These are phyloP conservation scores for Vitis rotundifolia DNA, from an alignment of 164 flowering plant species.

Conservation along the genomic window DNA sequence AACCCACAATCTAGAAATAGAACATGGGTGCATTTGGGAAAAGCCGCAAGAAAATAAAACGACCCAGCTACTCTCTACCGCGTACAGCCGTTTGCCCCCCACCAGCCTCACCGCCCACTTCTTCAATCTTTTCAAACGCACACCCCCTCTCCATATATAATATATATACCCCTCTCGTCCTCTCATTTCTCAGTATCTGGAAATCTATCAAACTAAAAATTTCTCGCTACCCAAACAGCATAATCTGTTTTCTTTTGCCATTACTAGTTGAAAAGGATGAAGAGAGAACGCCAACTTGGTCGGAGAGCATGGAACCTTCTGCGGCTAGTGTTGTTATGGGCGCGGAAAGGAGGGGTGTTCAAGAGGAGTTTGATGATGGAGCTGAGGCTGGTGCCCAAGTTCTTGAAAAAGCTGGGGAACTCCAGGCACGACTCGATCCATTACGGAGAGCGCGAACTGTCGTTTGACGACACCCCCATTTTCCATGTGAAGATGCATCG, in stretches of 20 bases:
- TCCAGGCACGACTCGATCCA: constrained; percentile 17
- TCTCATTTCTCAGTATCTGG: too few species aligned
- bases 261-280: constrained; percentile 26
- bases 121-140: constrained; percentile 12
- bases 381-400: constrained; percentile 44
- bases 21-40: too few species aligned
- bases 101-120: constrained; percentile 7
- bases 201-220: too few species aligned
- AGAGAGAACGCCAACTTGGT: constrained; percentile 24
- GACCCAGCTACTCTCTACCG: constrained; percentile 5
- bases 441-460: constrained; percentile 70
- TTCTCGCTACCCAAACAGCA: too few species aligned
- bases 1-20: too few species aligned
- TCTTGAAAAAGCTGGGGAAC: constrained; percentile 38
- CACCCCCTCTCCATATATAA: not conserved
- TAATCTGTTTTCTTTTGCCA: too few species aligned
- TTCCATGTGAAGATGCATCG: constrained; percentile 61
- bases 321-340: constrained; percentile 69
- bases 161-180: too few species aligned
- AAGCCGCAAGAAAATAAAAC: too few species aligned
- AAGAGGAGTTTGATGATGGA: constrained; percentile 48
- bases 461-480: constrained; percentile 79
- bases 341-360: constrained; percentile 70
- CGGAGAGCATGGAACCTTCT: constrained; percentile 69
- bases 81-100: constrained; percentile 24